These are phyloP conservation scores for Begonia peltatifolia DNA, from an alignment of 306 rosid genomes.

Conservation along the genomic window DNA sequence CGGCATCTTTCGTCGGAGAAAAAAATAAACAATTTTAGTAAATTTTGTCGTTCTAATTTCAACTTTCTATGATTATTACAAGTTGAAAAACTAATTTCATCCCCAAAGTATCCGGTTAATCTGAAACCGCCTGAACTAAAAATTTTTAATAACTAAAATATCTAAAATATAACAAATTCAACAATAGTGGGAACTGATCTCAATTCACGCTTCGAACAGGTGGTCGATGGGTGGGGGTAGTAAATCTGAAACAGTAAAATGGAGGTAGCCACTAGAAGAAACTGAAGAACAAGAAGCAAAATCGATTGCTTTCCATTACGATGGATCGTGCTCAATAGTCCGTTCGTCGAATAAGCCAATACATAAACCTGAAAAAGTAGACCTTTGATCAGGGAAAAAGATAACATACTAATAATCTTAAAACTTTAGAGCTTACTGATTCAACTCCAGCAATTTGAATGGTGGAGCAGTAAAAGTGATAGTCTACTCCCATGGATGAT, in stretches of 20 bases:
- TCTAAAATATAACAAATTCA: too few species aligned
- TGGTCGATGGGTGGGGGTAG: too few species aligned
- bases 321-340: slow-evolving; percentile 6
- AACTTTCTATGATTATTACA: background rate
- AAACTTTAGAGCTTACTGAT: slow-evolving; percentile 17
- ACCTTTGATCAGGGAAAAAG: too few species aligned
- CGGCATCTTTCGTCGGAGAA: slow-evolving; percentile 33
- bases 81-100: too few species aligned
- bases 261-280: slow-evolving; percentile 14
- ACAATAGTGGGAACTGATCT: too few species aligned
- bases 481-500: slow-evolving; percentile 17
- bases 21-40: background rate
- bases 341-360: slow-evolving; percentile 22
- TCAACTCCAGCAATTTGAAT: slow-evolving; percentile 33
- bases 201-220: too few species aligned
- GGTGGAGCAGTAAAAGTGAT: slow-evolving; percentile 22
- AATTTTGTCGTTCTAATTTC: background rate
- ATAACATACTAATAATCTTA: too few species aligned
- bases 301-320: slow-evolving; percentile 18
- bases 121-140: too few species aligned
- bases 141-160: too few species aligned
- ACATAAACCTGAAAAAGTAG: slow-evolving; percentile 36
- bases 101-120: too few species aligned
- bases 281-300: slow-evolving; percentile 18
- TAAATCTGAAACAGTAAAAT: too few species aligned